These are phyloP conservation scores for Sarcodon sp. DNA, from an alignment of 768 basidiomycete species.

Conservation along the genomic window DNA sequence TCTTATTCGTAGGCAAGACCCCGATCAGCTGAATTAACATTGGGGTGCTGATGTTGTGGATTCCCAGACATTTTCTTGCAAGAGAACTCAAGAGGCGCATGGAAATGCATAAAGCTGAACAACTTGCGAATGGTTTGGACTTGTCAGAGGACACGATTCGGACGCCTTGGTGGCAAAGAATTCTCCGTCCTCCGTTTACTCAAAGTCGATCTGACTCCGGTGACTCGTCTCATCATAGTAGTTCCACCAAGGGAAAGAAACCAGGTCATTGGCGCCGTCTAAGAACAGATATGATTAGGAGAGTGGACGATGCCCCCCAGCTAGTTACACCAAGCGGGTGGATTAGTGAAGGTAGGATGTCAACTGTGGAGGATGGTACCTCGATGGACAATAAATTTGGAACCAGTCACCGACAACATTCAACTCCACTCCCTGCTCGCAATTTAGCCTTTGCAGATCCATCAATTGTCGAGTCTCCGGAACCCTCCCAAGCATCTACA, in stretches of 20 bases:
- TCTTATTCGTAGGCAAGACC: constrained; percentile 47
- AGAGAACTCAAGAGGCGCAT: constrained; percentile 40
- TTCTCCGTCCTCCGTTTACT: not conserved
- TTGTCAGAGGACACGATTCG: no score
- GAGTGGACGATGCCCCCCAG: constrained; percentile 56
- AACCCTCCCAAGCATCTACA: not conserved
- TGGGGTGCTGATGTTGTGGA: no score
- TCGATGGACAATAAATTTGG: constrained; percentile 3
- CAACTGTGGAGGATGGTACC: constrained; percentile 12
- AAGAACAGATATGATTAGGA: constrained; percentile 64
- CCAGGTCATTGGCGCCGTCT: constrained; percentile 14
- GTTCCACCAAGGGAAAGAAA: not conserved
- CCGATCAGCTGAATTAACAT: not conserved
- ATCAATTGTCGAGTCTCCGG: not conserved
- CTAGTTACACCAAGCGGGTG: constrained; percentile 65
- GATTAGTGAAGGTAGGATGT: constrained; percentile 35
- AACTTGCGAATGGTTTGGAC: no score
- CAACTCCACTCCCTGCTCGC: constrained; percentile 3
- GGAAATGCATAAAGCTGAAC: no score
- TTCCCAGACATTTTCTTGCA: constrained; percentile 54
- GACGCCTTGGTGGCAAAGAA: no score
- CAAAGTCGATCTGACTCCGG: not conserved
- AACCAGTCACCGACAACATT: constrained; percentile 9
- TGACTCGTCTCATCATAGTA: constrained; percentile 1
- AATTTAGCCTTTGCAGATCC: not conserved